Conservation (phyloP, 2,329 filamentous ascomycete genomes). For the Stemphylium vesicarium region DNA sequence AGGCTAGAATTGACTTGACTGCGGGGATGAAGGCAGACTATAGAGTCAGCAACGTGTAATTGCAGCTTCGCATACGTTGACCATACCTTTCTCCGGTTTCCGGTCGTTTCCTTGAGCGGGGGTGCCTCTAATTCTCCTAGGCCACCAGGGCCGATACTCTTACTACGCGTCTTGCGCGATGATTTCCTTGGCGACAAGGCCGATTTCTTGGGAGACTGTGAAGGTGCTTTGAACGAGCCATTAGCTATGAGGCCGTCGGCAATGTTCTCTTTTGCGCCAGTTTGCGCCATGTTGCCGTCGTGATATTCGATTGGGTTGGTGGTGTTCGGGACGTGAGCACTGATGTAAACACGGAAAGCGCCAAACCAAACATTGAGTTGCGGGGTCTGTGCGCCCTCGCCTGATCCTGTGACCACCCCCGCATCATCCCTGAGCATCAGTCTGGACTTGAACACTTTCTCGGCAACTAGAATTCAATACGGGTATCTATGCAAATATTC, state of each 20-base stretch:
- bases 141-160: slow-evolving; percentile 93
- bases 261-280: slow-evolving; percentile 75
- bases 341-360: slow-evolving; percentile 19
- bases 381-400: slow-evolving; percentile 9
- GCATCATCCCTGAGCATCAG: background rate
- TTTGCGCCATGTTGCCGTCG: slow-evolving; percentile 39
- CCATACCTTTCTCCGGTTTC: slow-evolving; percentile 80
- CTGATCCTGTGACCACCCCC: slow-evolving; percentile 8
- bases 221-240: slow-evolving; percentile 32
- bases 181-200: slow-evolving; percentile 28
- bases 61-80: background rate
- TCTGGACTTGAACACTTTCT: background rate
- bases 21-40: slow-evolving; percentile 57
- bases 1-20: slow-evolving; percentile 62
- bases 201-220: slow-evolving; percentile 33
- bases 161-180: slow-evolving; percentile 70
- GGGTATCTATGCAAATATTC: background rate
- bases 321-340: slow-evolving; percentile 7
- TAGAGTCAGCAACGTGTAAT: slow-evolving; percentile 22
- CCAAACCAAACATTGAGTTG: slow-evolving; percentile 19
- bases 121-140: slow-evolving; percentile 88
- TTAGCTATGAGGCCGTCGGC: slow-evolving; percentile 47
- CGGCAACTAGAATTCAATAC: background rate
- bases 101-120: slow-evolving; percentile 70
- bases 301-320: slow-evolving; percentile 7